phyloP scores from a whole-genome alignment of 2,329 filamentous ascomycete species.

The Pseudohalonectria lignicola region DNA sequence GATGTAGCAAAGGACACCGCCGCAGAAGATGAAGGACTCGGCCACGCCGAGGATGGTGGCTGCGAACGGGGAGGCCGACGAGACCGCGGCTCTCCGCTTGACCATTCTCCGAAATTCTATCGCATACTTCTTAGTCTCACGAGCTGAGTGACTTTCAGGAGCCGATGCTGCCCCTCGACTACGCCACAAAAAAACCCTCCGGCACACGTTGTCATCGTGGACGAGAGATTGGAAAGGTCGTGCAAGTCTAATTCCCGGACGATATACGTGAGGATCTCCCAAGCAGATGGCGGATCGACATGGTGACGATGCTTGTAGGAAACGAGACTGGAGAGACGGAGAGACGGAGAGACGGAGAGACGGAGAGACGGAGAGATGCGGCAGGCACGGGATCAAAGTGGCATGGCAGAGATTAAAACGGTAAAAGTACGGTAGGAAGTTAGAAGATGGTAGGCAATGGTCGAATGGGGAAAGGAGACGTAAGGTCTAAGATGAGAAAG shows the following conservation, averaged over 20 bases:
- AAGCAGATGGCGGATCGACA: conserved; percentile 32
- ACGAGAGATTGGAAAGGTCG: conserved; percentile 47
- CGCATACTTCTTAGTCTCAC: conserved; percentile 25
- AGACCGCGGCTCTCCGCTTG: conserved; percentile 49
- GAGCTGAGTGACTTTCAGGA: conserved; percentile 20
- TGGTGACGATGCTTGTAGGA: too few species aligned
- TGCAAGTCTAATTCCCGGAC: conserved; percentile 41
- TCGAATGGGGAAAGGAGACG: too few species aligned
- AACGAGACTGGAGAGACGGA: too few species aligned
- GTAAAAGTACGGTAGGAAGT: too few species aligned
- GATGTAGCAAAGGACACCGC: conserved; percentile 56
- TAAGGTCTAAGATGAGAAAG: too few species aligned
- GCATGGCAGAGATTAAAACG: too few species aligned
- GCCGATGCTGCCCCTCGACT: conserved; percentile 22
- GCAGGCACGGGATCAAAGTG: too few species aligned
- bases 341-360: too few species aligned
- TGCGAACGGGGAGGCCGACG: conserved; percentile 50
- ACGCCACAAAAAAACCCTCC: conserved; percentile 23
- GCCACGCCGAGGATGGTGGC: conserved; percentile 48
- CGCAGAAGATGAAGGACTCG: conserved; percentile 49
- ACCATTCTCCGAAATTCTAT: conserved; percentile 45
- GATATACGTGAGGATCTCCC: conserved; percentile 53
- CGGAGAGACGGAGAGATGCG: too few species aligned
- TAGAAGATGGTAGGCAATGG: too few species aligned
- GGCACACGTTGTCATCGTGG: conserved; percentile 45